These are phyloP conservation scores for Theobroma cacao DNA, from an alignment of 345 rosid genomes.

Conservation along the genomic window DNA sequence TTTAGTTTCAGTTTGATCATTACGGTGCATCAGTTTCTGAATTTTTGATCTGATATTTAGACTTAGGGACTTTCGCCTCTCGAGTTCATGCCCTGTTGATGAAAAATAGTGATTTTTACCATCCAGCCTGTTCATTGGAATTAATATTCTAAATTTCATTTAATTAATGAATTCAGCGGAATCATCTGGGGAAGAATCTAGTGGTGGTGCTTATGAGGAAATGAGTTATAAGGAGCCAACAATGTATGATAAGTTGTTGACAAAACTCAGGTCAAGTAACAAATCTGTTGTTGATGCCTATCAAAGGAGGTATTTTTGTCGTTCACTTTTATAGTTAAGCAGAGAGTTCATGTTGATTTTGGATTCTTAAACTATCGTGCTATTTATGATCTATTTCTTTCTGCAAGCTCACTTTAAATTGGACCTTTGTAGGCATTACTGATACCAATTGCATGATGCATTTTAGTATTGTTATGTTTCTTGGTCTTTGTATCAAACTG, in stretches of 20 bases:
- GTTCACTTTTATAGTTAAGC: not conserved
- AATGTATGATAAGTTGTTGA: constrained; percentile 42
- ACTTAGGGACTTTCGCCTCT: not conserved
- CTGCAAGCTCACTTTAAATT: not conserved
- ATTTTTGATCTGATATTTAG: not conserved
- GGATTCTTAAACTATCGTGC: not conserved
- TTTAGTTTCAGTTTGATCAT: not conserved
- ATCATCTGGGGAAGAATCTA: constrained; percentile 25
- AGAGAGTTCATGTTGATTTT: not conserved
- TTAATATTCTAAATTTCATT: constrained; percentile 8
- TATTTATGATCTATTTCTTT: not conserved
- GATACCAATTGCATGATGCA: not conserved
- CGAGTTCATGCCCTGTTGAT: not conserved
- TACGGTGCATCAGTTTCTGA: not conserved
- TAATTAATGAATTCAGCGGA: constrained; percentile 23
- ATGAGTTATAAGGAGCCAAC: constrained; percentile 41
- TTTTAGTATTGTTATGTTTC: not conserved
- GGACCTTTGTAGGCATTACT: not conserved
- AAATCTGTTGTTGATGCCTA: constrained; percentile 42
- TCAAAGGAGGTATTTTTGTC: constrained; percentile 44
- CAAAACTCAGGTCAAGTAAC: constrained; percentile 46
- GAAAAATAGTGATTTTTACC: not conserved
- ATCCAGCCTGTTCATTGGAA: not conserved
- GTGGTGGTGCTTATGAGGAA: constrained; percentile 29
- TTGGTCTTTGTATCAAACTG: not conserved